Base-by-base conservation (phyloP, 768 basidiomycete species). In the Podaxis sp. region DNA sequence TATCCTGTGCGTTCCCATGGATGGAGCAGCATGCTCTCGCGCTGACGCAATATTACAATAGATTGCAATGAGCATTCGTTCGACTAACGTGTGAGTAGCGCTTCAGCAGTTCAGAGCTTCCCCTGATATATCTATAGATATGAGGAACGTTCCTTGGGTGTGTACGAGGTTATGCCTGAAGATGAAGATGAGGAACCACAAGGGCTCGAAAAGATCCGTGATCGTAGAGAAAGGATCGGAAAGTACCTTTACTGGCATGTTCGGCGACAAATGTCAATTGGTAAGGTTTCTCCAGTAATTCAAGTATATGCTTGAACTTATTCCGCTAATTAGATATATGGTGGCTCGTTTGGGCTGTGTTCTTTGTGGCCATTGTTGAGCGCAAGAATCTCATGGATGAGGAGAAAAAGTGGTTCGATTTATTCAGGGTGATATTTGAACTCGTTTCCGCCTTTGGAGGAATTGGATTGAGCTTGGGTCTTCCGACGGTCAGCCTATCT, bases 331-430 rank as follows among this genome's bases (percentile, higher is more conserved):
- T 80, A 80, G 90, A 92, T 70, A 87, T 91, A 56, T 92, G 91
- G 91, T 91, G 89, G 90, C 80, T 93, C 7, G 87, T 85, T 0
- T 85, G 86, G 73, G 89, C 82, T 1, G 80, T 94, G 2, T 90
- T 90, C 75, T 67, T 89, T 13, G 78, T 93, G 48, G 85, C 88
- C 51, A 87, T 93, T 59, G 83, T 91, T 41, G 91, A 92, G 74
- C 78, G 84, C 3, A 82, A 77, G 8, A 80, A 82, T 48, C 72
- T 90, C 49, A 77, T 84, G 72, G 78, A 89, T 57, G 74, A 80
- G 17, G 76, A 74, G 4, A 83, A 84, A 65, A 80, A 82, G 37
- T 89, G 86, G 84, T 89, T 92, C 72, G 85, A 86, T 62, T 56
- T 82, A 38, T 85, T 84, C 73, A 70, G 78, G 6, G 74, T 85